phyloP scores from a whole-genome alignment of 2,329 filamentous ascomycete genomes.

The Alternaria arborescens region DNA sequence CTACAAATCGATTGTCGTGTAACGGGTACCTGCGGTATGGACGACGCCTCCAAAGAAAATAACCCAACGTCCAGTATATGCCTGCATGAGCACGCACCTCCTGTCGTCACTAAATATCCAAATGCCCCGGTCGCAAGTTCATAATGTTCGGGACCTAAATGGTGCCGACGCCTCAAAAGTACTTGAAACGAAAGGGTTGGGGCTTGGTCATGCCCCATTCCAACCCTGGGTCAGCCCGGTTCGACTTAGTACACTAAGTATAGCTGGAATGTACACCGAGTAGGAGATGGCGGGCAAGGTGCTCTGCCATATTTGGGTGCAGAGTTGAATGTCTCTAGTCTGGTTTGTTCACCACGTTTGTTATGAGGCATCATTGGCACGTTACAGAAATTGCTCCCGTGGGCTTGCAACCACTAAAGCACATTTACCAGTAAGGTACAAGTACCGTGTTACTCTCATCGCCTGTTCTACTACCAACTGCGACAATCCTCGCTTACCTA shows the following conservation, averaged over 20 bases:
- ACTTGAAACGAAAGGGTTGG: conserved; percentile 37
- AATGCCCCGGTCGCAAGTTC: conserved; percentile 28
- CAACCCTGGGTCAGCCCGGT: conserved; percentile 25
- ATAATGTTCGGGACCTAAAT: conserved; percentile 25
- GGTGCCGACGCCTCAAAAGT: conserved; percentile 29
- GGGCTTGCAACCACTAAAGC: conserved; percentile 25
- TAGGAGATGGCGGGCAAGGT: conserved; percentile 45
- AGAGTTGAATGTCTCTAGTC: conserved; percentile 49
- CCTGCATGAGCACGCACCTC: conserved; percentile 39
- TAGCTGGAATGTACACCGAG: conserved; percentile 47
- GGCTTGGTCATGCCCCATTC: conserved; percentile 47
- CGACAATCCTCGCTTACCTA: conserved; percentile 15
- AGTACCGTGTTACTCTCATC: conserved; percentile 24
- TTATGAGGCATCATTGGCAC: conserved; percentile 42
- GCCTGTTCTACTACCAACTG: conserved; percentile 23
- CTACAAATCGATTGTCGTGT: conserved; percentile 22
- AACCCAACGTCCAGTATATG: conserved; percentile 26
- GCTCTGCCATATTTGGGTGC: conserved; percentile 31
- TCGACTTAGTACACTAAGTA: conserved; percentile 37
- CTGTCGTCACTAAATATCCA: conserved; percentile 33
- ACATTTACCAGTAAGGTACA: conserved; percentile 36
- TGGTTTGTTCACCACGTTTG: conserved; percentile 48
- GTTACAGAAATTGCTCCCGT: conserved; percentile 35
- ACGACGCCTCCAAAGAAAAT: conserved; percentile 23
- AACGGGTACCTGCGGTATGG: conserved; percentile 27